These are phyloP conservation scores for Candida caryicola DNA, from an alignment of 805 yeast genomes.

Conservation along the genomic window DNA sequence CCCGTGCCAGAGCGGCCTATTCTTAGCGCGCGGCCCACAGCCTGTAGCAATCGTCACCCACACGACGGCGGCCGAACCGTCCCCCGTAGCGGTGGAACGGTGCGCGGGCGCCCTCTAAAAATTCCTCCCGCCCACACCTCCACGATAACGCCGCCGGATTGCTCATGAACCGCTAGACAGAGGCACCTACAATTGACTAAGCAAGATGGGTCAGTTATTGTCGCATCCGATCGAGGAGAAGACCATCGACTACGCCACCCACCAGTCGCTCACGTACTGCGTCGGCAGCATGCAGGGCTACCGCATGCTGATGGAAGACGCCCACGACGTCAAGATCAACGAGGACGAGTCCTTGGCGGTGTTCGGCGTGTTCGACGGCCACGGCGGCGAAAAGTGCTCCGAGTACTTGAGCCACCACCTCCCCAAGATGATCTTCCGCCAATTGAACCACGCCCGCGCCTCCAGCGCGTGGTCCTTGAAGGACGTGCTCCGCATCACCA, in stretches of 20 bases:
- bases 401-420: slow-evolving; percentile 47
- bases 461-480: slow-evolving; percentile 1
- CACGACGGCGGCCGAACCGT: no score
- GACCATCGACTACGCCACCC: slow-evolving; percentile 47
- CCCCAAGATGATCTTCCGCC: slow-evolving; percentile 33
- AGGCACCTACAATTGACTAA: neutral
- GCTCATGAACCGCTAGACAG: neutral
- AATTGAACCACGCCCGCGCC: slow-evolving; percentile 14
- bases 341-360: slow-evolving; percentile 44
- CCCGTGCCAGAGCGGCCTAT: no score
- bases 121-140: no score
- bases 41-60: no score
- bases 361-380: slow-evolving; percentile 80
- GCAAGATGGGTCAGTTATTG: slow-evolving; percentile 64
- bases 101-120: no score
- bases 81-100: no score
- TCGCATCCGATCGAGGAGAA: slow-evolving; percentile 76
- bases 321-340: slow-evolving; percentile 54
- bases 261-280: slow-evolving; percentile 50
- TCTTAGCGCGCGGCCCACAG: no score
- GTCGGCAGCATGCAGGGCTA: slow-evolving; percentile 81
- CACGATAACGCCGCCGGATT: neutral
- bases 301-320: slow-evolving; percentile 73
- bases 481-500: slow-evolving; percentile 21
- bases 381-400: slow-evolving; percentile 69